phyloP scores from a whole-genome alignment of 192 early-diverging fungal species.

The Gaertneriomyces sp. region DNA sequence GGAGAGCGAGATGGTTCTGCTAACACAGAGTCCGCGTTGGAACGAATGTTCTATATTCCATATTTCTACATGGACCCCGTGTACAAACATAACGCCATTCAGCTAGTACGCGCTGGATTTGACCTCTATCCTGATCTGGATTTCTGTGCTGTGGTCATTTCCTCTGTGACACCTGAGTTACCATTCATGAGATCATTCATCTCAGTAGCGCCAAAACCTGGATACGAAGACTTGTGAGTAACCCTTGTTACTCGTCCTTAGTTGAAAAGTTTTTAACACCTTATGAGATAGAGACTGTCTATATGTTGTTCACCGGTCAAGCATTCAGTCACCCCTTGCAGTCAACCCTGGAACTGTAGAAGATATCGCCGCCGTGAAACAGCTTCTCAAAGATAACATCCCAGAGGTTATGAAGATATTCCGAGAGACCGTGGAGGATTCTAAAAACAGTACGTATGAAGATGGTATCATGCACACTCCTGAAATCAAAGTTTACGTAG shows the following conservation, averaged over 20 bases:
- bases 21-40: too few species aligned
- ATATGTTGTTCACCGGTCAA: slow-evolving; percentile 44
- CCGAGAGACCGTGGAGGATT: too few species aligned
- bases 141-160: slow-evolving; percentile 50
- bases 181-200: slow-evolving; percentile 42
- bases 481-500: too few species aligned
- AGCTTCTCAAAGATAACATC: slow-evolving; percentile 15
- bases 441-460: too few species aligned
- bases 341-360: slow-evolving; percentile 18
- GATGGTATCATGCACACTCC: too few species aligned
- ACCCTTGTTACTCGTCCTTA: too few species aligned
- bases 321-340: slow-evolving; percentile 20
- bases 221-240: slow-evolving; percentile 35
- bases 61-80: slow-evolving; percentile 48
- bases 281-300: slow-evolving; percentile 29
- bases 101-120: slow-evolving; percentile 46
- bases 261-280: too few species aligned
- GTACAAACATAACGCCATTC: slow-evolving; percentile 40
- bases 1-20: too few species aligned
- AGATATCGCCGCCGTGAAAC: slow-evolving; percentile 21
- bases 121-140: slow-evolving; percentile 42
- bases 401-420: too few species aligned
- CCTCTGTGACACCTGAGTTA: slow-evolving; percentile 36
- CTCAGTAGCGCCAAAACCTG: slow-evolving; percentile 19
- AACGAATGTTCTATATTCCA: slow-evolving; percentile 36